Percentiles rank a stretch among this genome's conserved stretches.
phyloP scores from a whole-genome alignment of 2,329 filamentous ascomycete species.

The Coniochaeta sp. region DNA sequence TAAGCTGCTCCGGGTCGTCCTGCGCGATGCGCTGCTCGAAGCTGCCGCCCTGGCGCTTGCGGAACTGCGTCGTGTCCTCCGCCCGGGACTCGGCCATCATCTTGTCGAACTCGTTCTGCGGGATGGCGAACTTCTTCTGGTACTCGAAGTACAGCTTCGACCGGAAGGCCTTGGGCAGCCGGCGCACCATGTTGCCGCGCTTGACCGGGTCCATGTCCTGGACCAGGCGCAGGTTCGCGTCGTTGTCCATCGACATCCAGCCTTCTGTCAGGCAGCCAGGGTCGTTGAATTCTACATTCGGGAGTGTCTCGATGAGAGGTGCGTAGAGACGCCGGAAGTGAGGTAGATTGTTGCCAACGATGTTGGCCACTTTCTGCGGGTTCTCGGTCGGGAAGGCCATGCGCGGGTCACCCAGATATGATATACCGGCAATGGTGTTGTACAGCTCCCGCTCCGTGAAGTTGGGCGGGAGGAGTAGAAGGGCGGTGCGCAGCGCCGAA shows the following conservation, averaged over 20 bases:
- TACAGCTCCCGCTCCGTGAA: conserved; percentile 89
- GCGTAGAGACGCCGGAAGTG: conserved; percentile 91
- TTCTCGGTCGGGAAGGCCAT: conserved; percentile 90
- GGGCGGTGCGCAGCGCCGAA: conserved; percentile 80
- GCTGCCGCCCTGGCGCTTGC: conserved; percentile 66
- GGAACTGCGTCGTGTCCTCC: conserved; percentile 60
- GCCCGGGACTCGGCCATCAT: conserved; percentile 76
- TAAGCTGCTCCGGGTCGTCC: conserved; percentile 59
- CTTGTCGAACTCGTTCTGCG: conserved; percentile 71
- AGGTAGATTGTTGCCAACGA: conserved; percentile 82
- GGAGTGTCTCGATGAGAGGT: conserved; percentile 80
- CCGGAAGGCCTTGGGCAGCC: conserved; percentile 79
- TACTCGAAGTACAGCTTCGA: conserved; percentile 91
- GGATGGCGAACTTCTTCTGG: conserved; percentile 82
- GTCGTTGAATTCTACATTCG: conserved; percentile 76
- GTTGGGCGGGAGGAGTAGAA: conserved; percentile 72
- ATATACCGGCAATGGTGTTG: conserved; percentile 83
- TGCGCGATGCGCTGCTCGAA: conserved; percentile 82
- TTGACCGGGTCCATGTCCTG: conserved; percentile 92
- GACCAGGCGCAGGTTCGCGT: conserved; percentile 58
- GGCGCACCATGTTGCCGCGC: conserved; percentile 92
- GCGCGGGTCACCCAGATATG: conserved; percentile 91
- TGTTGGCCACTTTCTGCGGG: conserved; percentile 86
- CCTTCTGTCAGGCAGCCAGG: conserved; percentile 45
- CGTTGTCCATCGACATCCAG: conserved; percentile 55